Conservation (phyloP, 345 rosid genomes). For the Aquilaria yunnanensis region DNA sequence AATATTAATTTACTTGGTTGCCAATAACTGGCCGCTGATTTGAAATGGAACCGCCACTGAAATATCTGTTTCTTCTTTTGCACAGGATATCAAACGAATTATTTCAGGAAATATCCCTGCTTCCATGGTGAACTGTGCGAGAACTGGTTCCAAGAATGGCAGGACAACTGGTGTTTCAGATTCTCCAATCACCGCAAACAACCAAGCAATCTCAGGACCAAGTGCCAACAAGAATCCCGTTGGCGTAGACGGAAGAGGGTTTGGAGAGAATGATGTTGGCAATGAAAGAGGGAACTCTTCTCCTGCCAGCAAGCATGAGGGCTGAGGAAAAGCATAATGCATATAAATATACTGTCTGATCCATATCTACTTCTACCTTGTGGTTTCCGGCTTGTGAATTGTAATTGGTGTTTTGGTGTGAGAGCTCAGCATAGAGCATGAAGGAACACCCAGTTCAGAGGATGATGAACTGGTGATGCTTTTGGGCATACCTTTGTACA, state of each 20-base stretch:
- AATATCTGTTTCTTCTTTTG: neutral
- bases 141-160: constrained; percentile 49
- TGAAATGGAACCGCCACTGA: neutral
- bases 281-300: constrained; percentile 43
- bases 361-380: too few species aligned
- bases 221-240: constrained; percentile 60
- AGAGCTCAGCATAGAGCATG: too few species aligned
- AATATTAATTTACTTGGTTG: neutral
- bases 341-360: too few species aligned
- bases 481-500: too few species aligned
- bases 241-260: constrained; percentile 44
- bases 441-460: too few species aligned
- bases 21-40: neutral
- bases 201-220: constrained; percentile 69
- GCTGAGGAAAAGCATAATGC: too few species aligned
- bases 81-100: constrained; percentile 78
- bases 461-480: too few species aligned
- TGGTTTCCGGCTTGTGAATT: too few species aligned
- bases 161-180: constrained; percentile 48
- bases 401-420: too few species aligned
- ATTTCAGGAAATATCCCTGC: constrained; percentile 67
- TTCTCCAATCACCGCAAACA: constrained; percentile 73
- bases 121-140: constrained; percentile 68
- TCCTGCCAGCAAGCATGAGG: constrained; percentile 32
- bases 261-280: constrained; percentile 44